Conservation (phyloP, 805 yeast genomes). For the Lipomyces starkeyi region DNA sequence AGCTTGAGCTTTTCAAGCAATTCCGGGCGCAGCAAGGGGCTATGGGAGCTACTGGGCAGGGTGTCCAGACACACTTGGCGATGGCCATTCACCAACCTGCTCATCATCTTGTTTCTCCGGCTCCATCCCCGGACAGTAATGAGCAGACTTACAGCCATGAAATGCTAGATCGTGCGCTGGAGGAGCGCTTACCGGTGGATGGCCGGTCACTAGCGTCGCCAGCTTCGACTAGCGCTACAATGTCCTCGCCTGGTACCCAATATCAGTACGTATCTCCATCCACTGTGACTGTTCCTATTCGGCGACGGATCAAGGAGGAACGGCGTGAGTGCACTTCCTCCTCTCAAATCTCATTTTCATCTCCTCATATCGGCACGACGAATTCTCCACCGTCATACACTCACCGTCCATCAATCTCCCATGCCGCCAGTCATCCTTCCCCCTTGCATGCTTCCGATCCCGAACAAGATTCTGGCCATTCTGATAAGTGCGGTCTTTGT, state of each 20-base stretch:
- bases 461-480: background rate
- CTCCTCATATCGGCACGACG: background rate
- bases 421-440: constrained; percentile 13
- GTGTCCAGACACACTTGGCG: constrained; percentile 2
- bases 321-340: constrained; percentile 4
- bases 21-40: constrained; percentile 38
- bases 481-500: constrained; percentile 35
- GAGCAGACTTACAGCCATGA: constrained; percentile 32
- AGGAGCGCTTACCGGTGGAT: constrained; percentile 35
- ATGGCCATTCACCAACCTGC: constrained; percentile 18
- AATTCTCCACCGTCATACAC: constrained; percentile 15
- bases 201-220: constrained; percentile 21
- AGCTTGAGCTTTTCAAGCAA: constrained; percentile 34
- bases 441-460: constrained; percentile 12
- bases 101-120: constrained; percentile 59
- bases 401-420: constrained; percentile 4
- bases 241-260: background rate
- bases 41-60: constrained; percentile 16
- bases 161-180: constrained; percentile 35
- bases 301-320: constrained; percentile 17
- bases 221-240: constrained; percentile 23
- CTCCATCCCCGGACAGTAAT: constrained; percentile 53
- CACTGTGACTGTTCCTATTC: constrained; percentile 21
- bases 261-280: constrained; percentile 22
- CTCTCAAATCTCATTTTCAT: background rate